phyloP scores from a whole-genome alignment of 2,329 filamentous ascomycete species.

The Sporothrix pseudoabietina region DNA sequence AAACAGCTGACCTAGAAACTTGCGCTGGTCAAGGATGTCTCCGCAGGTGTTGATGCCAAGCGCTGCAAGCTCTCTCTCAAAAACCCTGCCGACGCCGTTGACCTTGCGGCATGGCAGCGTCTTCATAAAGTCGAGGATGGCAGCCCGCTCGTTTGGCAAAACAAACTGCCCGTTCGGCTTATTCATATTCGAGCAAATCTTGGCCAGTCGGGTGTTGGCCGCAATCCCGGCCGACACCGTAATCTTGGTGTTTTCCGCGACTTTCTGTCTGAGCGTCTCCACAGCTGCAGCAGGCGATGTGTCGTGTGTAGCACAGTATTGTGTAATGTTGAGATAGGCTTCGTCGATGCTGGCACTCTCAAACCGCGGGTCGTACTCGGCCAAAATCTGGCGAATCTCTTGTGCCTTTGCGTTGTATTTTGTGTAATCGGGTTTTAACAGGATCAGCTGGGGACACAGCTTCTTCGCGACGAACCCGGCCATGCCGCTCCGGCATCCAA shows the following conservation, averaged over 20 bases:
- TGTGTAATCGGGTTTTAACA: slow-evolving; percentile 81
- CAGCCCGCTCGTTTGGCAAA: slow-evolving; percentile 68
- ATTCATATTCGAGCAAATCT: slow-evolving; percentile 93
- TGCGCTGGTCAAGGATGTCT: slow-evolving; percentile 77
- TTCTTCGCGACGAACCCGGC: slow-evolving; percentile 94
- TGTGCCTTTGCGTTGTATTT: slow-evolving; percentile 91
- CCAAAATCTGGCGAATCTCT: slow-evolving; percentile 80
- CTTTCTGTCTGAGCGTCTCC: slow-evolving; percentile 72
- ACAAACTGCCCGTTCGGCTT: slow-evolving; percentile 93
- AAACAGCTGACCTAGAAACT: slow-evolving; percentile 75
- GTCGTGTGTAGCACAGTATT: slow-evolving; percentile 72
- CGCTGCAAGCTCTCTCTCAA: slow-evolving; percentile 86
- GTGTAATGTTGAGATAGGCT: slow-evolving; percentile 91
- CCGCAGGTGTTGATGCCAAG: slow-evolving; percentile 87
- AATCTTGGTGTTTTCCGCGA: slow-evolving; percentile 74
- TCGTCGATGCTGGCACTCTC: slow-evolving; percentile 96
- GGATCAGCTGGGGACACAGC: slow-evolving; percentile 81
- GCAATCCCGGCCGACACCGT: slow-evolving; percentile 95
- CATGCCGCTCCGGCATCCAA: slow-evolving; percentile 92
- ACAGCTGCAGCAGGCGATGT: slow-evolving; percentile 74
- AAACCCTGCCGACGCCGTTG: slow-evolving; percentile 90
- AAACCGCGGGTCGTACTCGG: slow-evolving; percentile 85
- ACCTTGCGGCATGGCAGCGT: slow-evolving; percentile 84
- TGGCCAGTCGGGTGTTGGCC: slow-evolving; percentile 88
- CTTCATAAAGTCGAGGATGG: slow-evolving; percentile 84